These are phyloP conservation scores for Rhodotorula sp. DNA, from an alignment of 1,284 basidiomycete genomes.

Conservation along the genomic window DNA sequence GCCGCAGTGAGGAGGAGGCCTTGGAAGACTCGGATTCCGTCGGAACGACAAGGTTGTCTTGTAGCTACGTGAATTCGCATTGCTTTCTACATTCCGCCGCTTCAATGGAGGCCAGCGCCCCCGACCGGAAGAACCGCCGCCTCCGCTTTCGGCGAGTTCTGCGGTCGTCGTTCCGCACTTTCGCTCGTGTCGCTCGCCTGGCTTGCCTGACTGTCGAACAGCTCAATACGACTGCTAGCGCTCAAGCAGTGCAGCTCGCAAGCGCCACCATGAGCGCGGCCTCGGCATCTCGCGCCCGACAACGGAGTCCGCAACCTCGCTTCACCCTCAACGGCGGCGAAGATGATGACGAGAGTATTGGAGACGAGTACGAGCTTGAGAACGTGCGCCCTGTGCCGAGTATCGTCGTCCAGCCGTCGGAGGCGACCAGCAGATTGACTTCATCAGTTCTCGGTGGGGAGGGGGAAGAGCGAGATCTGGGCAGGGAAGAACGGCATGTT, in stretches of 20 bases:
- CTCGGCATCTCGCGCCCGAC: not conserved
- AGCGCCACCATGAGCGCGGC: not conserved
- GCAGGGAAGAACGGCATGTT: conserved; percentile 21
- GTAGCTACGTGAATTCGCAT: no score
- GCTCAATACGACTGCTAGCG: no score
- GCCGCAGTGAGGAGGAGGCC: not conserved
- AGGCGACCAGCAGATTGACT: not conserved
- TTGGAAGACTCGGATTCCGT: not conserved
- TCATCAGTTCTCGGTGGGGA: no score
- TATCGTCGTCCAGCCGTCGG: conserved; percentile 13
- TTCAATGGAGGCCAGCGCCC: no score
- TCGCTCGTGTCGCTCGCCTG: no score
- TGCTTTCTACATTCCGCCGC: no score
- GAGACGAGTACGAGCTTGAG: not conserved
- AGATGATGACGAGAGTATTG: not conserved
- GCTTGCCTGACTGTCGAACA: no score
- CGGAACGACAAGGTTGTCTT: no score
- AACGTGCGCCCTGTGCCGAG: not conserved
- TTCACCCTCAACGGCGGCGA: conserved; percentile 17
- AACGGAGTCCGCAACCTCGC: not conserved
- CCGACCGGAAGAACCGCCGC: no score
- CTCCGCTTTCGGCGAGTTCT: no score
- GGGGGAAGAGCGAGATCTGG: not conserved
- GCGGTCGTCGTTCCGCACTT: no score
- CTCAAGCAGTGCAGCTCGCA: no score